Percentiles rank a stretch among this genome's conserved stretches.
Evolutionary conservation across 2,329 filamentous ascomycete genomes (phyloP).

Genomic region (Fusarium brevicatenulatum): DNA sequence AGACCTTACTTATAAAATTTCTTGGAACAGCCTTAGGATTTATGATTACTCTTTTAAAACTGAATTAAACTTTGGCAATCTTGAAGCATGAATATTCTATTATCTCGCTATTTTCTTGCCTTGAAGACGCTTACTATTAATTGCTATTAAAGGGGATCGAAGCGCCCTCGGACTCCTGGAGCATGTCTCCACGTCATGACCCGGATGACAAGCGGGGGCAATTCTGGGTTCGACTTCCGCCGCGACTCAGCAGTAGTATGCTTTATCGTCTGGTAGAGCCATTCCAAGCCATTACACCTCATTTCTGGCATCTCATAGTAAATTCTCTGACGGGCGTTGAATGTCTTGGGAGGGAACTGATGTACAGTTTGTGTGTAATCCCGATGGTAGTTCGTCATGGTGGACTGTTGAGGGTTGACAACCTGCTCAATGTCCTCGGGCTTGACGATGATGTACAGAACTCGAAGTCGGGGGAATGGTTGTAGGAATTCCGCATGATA

Average conservation of each 20-base stretch:
- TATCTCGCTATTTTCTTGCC: not conserved
- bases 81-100: not conserved
- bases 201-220: not conserved
- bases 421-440: not conserved
- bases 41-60: not conserved
- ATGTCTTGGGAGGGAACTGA: not conserved
- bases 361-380: not conserved
- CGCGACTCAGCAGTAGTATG: too few species aligned
- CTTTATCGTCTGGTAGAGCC: too few species aligned
- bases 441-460: not conserved
- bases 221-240: too few species aligned
- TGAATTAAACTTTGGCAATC: not conserved
- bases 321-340: not conserved
- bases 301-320: not conserved
- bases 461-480: not conserved
- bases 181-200: not conserved
- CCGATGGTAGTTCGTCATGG: not conserved
- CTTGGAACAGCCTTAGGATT: too few species aligned
- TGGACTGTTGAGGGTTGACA: too few species aligned
- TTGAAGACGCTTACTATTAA: not conserved
- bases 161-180: not conserved
- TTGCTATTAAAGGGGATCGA: not conserved
- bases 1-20: not conserved
- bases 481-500: not conserved
- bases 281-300: not conserved